These are phyloP conservation scores for Quercus tomentella DNA, from an alignment of 331 rosid genomes.

Conservation along the genomic window DNA sequence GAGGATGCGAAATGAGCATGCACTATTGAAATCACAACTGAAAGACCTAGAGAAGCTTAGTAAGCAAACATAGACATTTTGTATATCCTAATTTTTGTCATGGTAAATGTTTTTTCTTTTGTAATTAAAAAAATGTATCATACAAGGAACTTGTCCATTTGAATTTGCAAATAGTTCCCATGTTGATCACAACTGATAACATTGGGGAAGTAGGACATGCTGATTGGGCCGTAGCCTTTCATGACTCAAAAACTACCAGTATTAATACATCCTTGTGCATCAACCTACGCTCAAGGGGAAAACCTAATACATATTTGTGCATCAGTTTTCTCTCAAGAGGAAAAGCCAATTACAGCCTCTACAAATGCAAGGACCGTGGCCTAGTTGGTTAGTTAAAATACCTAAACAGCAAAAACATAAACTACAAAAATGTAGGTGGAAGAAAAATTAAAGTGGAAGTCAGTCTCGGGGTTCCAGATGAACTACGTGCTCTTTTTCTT, in stretches of 20 bases:
- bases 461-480: too few relatives aligned
- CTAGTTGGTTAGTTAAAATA: not conserved
- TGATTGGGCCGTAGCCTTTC: not conserved
- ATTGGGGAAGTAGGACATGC: not conserved
- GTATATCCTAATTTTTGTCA: conserved; percentile 13
- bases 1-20: conserved; percentile 72
- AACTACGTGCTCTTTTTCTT: too few relatives aligned
- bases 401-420: not conserved
- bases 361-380: not conserved
- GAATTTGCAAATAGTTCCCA: not conserved
- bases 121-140: conserved; percentile 9
- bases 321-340: not conserved
- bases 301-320: not conserved
- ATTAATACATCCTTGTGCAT: not conserved
- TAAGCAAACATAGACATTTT: conserved; percentile 14
- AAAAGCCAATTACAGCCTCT: not conserved
- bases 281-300: not conserved
- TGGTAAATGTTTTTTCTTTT: not conserved
- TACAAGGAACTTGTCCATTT: not conserved
- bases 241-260: not conserved
- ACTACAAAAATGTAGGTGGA: too few relatives aligned
- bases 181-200: not conserved
- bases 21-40: conserved; percentile 66
- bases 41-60: conserved; percentile 44
- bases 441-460: too few relatives aligned